Evolutionary conservation across 179 eudicot species (phyloP), one percentile per base, ranked within the genome.

Genomic region (Corrigiola litoralis): DNA sequence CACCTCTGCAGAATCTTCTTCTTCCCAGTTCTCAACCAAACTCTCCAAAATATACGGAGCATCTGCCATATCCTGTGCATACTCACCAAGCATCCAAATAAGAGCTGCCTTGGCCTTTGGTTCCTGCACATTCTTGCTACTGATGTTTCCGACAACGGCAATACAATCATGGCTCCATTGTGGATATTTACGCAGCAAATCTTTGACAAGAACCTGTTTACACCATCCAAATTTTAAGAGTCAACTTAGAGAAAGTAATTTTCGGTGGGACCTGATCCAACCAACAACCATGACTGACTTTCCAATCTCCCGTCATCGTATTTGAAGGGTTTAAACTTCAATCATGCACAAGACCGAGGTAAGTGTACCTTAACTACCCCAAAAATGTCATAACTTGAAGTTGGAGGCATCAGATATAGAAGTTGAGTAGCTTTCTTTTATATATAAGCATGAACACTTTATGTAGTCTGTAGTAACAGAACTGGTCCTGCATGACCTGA

Each of bases 121-220:
- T 74, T 94, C 99, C 81, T 94, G 96, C 52, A 94, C 84, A 82
- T 91, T 94, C 68, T 94, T 88, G 84, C 97, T 88, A 82, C 99
- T 86, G 70, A 94, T 94, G 77, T 80, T 94, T 66, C 99, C 99
- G 65, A 94, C 97, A 69, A 94, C 97, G 36, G 97, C 99, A 69
- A 94, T 91, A 74, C 99, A 94, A 68, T 91, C 96, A 66, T 94
- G 99, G 79, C 99, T 94, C 99, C 99, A 94, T 75, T 91, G 99
- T 10, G 99, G 99, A 82, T 94, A 94, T 81, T 94, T 94, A 57
- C 99, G 87, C 46, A 94, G 92, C 72, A 94, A 88, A 83, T 94
- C 99, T 82, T 94, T 94, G 14, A 94, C 84, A 53, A 94, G 99
- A 53, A 94, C 99, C 97, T 94, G 72, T 53, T 76, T 11, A 31